Base-by-base conservation (phyloP, 345 rosid genomes). In the Citrus inodora region DNA sequence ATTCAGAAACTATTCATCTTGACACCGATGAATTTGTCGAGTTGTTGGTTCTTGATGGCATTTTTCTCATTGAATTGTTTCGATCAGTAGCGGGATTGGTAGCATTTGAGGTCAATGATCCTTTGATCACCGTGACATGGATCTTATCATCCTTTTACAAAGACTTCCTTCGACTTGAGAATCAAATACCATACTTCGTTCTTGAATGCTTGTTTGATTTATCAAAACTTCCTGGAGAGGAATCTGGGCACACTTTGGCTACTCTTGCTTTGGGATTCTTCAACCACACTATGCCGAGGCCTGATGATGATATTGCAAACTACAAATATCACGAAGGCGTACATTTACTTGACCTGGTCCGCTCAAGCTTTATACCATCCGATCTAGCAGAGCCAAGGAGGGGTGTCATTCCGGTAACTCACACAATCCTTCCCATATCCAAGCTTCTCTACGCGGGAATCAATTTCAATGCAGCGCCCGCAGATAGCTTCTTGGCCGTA, bases 291-390 rank as follows among this genome's bases (percentile, higher is more conserved):
- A 81, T 88, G 71, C 86, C 80, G 53, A 80, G 93, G 62, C 80
- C 88, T 13, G 84, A 79, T 2, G 51, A 75, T 42, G 80, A 84
- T 9, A 79, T 92, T 22, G 73, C 81, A 1, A 84, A 62, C 37
- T 75, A 81, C 80, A 46, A 60, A n/a, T 59, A 83, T 35, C 83
- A 81, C 30, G 37, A 22, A 42, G 51, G 89, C 87, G 8, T 85
- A 76, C 98, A 94, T 76, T 86, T 94, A 61, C 96, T 94, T 0
- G 97, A 94, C 82, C 81, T 92, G 66, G 82, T 94, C 58, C 85
- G 96, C 7, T 78, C 80, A 46, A 88, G 91, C 73, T 81, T 78
- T 78, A 83, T 87, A 27, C 88, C 90, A 30, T 77, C 73, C 37
- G 85, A 82, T 28, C 78, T 69, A 21, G 60, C 1, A 7, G 75